These are phyloP conservation scores for Cucumis melo DNA, from an alignment of 306 rosid genomes.

Conservation along the genomic window DNA sequence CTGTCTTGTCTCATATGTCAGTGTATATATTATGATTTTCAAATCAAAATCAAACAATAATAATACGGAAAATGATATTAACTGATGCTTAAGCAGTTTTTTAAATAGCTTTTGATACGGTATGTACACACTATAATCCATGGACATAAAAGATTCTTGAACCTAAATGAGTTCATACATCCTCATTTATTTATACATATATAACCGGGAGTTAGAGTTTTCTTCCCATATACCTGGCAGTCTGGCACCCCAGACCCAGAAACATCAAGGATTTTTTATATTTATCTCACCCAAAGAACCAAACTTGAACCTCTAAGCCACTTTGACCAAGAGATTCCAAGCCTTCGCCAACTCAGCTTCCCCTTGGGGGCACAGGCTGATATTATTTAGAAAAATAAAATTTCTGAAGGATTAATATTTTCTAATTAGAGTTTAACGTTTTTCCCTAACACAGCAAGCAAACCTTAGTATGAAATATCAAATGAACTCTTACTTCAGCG, in stretches of 20 bases:
- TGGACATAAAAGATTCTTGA: not conserved
- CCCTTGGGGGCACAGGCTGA: not conserved
- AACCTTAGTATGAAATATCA: not conserved
- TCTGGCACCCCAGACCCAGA: too few species aligned
- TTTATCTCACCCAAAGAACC: too few species aligned
- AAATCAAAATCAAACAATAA: not conserved
- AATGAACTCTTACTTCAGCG: slow-evolving; percentile 65
- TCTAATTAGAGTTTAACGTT: not conserved
- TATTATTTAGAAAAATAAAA: not conserved
- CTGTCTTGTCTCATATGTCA: not conserved
- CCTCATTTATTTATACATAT: too few species aligned
- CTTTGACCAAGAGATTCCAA: too few species aligned
- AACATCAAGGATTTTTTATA: too few species aligned
- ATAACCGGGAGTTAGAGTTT: too few species aligned
- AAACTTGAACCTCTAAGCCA: too few species aligned
- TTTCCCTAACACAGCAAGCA: not conserved
- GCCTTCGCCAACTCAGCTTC: too few species aligned
- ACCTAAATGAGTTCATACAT: not conserved
- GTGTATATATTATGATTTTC: not conserved
- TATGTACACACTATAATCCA: not conserved
- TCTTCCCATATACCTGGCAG: too few species aligned
- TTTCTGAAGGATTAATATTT: not conserved
- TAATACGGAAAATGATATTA: not conserved
- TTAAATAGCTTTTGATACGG: not conserved
- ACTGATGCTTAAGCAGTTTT: not conserved